phyloP scores from a whole-genome alignment of 768 basidiomycete genomes.

The Boletus pseudo-olivaceus region DNA sequence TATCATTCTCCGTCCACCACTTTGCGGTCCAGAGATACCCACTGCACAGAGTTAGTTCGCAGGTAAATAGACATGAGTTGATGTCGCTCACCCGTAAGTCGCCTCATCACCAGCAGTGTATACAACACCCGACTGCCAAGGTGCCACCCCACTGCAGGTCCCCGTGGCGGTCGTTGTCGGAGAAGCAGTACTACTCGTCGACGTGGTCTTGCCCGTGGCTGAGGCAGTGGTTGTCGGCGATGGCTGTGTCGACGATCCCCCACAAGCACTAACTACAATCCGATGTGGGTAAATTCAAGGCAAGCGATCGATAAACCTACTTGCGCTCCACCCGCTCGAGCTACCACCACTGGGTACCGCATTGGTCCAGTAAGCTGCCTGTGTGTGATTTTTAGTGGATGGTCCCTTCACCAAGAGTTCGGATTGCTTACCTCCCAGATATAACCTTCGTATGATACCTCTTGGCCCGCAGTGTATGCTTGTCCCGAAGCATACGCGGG shows the following conservation, averaged over 20 bases:
- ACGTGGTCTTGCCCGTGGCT: conserved; percentile 6
- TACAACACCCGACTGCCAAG: conserved; percentile 43
- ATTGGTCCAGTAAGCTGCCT: conserved; percentile 63
- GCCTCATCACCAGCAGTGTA: conserved; percentile 54
- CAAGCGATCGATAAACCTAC: conserved; percentile 35
- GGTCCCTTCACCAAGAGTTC: neutral
- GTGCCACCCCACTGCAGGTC: conserved; percentile 45
- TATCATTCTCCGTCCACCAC: conserved; percentile 61
- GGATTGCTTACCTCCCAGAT: conserved; percentile 53
- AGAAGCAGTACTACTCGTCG: conserved; percentile 11
- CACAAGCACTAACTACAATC: conserved; percentile 23
- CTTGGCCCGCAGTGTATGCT: conserved; percentile 47
- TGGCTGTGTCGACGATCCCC: conserved; percentile 7
- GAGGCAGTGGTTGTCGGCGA: conserved; percentile 17
- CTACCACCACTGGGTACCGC: conserved; percentile 44
- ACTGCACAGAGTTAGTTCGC: conserved; percentile 4
- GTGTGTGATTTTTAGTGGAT: neutral
- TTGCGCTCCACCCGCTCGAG: conserved; percentile 61
- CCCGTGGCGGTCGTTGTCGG: conserved; percentile 28
- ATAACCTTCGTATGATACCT: conserved; percentile 57
- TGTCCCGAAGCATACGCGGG: conserved; percentile 48
- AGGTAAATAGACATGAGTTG: neutral
- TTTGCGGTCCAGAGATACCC: conserved; percentile 46
- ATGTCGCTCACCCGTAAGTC: conserved; percentile 43
- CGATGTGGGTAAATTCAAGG: neutral